Evolutionary conservation across 2,329 filamentous ascomycete species (phyloP), one percentile per base, ranked within the genome.

Genomic region (Mycosphaerella sp.): DNA sequence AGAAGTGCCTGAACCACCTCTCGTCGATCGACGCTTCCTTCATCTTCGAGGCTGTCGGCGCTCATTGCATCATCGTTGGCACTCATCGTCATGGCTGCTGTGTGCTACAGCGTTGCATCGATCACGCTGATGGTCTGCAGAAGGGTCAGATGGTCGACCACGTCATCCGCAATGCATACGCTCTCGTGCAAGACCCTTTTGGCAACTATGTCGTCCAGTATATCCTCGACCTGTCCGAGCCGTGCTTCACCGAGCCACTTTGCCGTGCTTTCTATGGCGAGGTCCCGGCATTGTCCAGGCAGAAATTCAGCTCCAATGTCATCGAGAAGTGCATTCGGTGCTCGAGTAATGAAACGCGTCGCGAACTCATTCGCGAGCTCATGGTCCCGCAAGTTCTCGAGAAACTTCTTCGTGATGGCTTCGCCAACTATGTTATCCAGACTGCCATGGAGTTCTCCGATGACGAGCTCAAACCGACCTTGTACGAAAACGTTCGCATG

Each of bases 151-250:
- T 98, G 56, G 89, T 98, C 59, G 76, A 80, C 54, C 81, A 87
- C 66, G 97, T 98, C 69, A 96, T 90, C 1, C 78, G 84, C 49
- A 86, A 95, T 66, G 89, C 90, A n/a, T 86, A 88, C 59, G 77
- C 85, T 34, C 81, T 98, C 9, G 89, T 98, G 16, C 89, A 96
- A 69, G 93, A 98, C 68, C 91, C 93, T 0, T 98, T 96, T 62
- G 93, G 93, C 66, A 98, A 98, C 72, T 98, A 98, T 60, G 93
- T 98, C 44, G 87, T 98, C 44, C 93, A 98, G 73, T 98, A 98
- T 73, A 97, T 98, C 58, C 69, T 98, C 61, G 93, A 97, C 67
- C 79, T 97, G 49, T 89, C 89, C 59, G 89, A 98, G 66, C 78
- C 85, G 10, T 77, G 76, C 61, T 96, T 95, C 72, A 96, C 91